These are phyloP conservation scores for Aquilaria sinensis DNA, from an alignment of 345 rosid genomes.

Conservation along the genomic window DNA sequence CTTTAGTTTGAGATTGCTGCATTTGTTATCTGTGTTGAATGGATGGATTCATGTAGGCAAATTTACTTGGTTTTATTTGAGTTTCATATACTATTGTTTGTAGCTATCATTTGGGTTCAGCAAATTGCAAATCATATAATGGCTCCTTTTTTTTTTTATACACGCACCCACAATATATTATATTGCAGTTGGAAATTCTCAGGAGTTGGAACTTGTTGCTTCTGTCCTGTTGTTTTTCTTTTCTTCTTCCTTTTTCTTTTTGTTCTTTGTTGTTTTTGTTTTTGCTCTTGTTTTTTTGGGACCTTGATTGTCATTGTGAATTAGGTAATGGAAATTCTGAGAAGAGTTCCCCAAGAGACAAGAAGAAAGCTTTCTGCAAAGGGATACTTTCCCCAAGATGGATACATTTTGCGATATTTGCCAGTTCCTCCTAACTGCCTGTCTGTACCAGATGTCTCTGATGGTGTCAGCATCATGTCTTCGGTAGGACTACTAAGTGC, in stretches of 20 bases:
- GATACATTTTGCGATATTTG: conserved; percentile 61
- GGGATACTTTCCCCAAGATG: conserved; percentile 92
- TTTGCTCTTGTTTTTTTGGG: not conserved
- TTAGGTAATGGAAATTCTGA: conserved; percentile 77
- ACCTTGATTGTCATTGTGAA: not conserved
- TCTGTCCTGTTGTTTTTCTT: not conserved
- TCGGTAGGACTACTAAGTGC: conserved; percentile 47
- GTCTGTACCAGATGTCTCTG: conserved; percentile 84
- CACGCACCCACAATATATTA: no score
- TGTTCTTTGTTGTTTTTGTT: not conserved
- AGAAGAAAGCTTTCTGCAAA: conserved; percentile 66
- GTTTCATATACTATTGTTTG: no score
- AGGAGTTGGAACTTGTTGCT: not conserved
- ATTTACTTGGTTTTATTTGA: no score
- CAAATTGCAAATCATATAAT: no score
- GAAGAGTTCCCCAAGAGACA: conserved; percentile 57
- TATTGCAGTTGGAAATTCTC: no score
- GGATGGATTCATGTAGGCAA: no score
- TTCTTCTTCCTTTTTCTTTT: conserved; percentile 1
- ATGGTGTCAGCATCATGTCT: conserved; percentile 77
- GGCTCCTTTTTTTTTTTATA: no score
- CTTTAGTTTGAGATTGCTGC: no score
- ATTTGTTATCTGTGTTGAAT: no score
- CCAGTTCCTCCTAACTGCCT: conserved; percentile 98
- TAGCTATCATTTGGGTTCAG: no score